Evolutionary conservation across 2,329 filamentous ascomycete species (phyloP), one percentile per base, ranked within the genome.

Genomic region (Thelonectria olida): DNA sequence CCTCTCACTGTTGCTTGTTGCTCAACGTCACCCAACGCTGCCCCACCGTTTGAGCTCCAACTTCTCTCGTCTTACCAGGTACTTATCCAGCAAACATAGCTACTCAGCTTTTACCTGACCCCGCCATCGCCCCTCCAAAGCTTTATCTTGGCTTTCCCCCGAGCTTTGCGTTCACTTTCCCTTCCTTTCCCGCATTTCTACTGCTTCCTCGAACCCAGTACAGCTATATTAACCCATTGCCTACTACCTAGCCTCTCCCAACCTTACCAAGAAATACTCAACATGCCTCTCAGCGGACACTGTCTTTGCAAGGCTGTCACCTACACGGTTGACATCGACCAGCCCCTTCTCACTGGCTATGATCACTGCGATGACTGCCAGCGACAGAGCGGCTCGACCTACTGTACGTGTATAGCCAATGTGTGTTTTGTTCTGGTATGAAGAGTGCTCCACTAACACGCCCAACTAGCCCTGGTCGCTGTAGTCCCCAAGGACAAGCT

Each of bases 301-400:
- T 91, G 88, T 75, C 87, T 91, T 66, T 91, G 88, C 84, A 88
- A 88, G 75, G 84, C 86, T 71, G 86, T 90, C 78, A 91, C 89
- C 73, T 93, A 92, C 83, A 83, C 83, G 73, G 80, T 77, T 51
- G 82, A 84, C 74, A 76, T 84, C 61, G 83, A 85, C 23, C 78
- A 76, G 49, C 83, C 84, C 54, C 72, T 85, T 55, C 42, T 85
- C 75, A 86, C 85, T 52, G 88, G 84, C 65, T 90, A 91, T 75
- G 90, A 91, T 74, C 88, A 91, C 81, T 91, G 88, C 72, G 88
- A 91, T 73, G 88, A 90, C 78, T 91, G 88, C 83, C 88, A 91
- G 78, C 87, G 88, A 72, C 88, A 91, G 79, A 85, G 79, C 51
- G 88, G 88, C 66, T 90, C 87, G 17, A 90, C 88, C 59, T 91